Conservation (phyloP, 2,329 filamentous ascomycete species). For the Epichloe uncinata region DNA sequence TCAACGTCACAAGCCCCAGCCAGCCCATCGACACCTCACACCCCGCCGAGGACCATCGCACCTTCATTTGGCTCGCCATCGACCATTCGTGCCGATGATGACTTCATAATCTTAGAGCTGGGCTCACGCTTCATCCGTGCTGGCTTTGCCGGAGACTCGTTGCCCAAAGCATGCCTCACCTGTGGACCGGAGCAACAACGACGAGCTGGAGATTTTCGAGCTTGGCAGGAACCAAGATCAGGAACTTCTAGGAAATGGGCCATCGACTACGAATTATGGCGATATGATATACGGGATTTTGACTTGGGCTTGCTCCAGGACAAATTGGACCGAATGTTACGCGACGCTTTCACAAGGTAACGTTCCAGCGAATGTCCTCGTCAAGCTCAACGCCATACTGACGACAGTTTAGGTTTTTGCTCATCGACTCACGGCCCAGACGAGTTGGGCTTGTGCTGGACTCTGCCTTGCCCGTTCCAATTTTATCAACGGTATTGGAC, state of each 20-base stretch:
- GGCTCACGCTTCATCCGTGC: constrained; percentile 66
- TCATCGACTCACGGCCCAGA: constrained; percentile 64
- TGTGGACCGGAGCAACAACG: constrained; percentile 67
- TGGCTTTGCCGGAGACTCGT: constrained; percentile 75
- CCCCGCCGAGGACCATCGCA: constrained; percentile 42
- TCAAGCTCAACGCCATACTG: neutral
- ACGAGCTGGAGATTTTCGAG: constrained; percentile 68
- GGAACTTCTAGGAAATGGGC: constrained; percentile 44
- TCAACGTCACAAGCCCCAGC: constrained; percentile 21
- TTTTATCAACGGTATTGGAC: constrained; percentile 63
- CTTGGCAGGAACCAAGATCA: constrained; percentile 44
- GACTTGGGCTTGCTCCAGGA: constrained; percentile 75
- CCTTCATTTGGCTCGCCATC: constrained; percentile 46
- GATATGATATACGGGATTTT: constrained; percentile 54
- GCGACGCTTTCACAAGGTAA: constrained; percentile 71
- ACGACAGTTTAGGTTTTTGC: constrained; percentile 35
- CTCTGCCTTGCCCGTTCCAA: constrained; percentile 60
- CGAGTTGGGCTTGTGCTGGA: constrained; percentile 65
- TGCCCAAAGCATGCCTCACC: constrained; percentile 55
- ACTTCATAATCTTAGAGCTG: constrained; percentile 70
- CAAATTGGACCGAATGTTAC: constrained; percentile 69
- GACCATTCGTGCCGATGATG: constrained; percentile 62
- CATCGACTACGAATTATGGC: constrained; percentile 61
- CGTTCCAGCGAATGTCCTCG: neutral
- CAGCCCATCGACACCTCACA: constrained; percentile 41